A percentile compares a stretch with the other conserved stretches of the same genome.
These are phyloP conservation scores for Lichtheimia corymbifera DNA, from an alignment of 371 early-diverging fungal genomes.

Conservation along the genomic window DNA sequence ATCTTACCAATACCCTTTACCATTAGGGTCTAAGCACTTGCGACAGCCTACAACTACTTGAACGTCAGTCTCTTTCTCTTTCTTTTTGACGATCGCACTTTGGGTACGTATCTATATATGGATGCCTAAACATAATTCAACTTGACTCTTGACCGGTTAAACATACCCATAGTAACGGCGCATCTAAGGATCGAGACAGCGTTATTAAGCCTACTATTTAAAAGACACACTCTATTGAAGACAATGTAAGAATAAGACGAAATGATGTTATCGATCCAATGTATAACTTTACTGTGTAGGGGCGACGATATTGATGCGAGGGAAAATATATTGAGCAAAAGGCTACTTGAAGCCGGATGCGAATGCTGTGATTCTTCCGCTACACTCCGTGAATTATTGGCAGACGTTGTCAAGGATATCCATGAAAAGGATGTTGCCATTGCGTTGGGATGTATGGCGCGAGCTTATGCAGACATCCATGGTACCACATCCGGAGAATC, in stretches of 20 bases:
- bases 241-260: not conserved
- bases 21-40: too few relatives aligned
- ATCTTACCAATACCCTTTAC: too few relatives aligned
- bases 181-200: constrained; percentile 1
- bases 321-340: constrained; percentile 42
- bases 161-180: not conserved
- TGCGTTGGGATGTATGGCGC: constrained; percentile 70
- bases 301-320: constrained; percentile 22
- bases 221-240: not conserved
- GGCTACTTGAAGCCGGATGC: constrained; percentile 59
- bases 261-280: not conserved
- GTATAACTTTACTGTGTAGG: not conserved
- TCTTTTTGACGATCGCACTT: too few relatives aligned
- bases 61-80: too few relatives aligned
- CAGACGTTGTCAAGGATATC: constrained; percentile 19
- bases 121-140: too few relatives aligned
- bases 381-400: constrained; percentile 48
- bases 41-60: too few relatives aligned
- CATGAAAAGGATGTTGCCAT: constrained; percentile 68
- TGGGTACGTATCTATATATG: too few relatives aligned
- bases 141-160: not conserved
- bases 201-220: not conserved
- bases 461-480: constrained; percentile 54
- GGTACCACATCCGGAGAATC: constrained; percentile 42
- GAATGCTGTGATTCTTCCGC: constrained; percentile 53